Conservation (phyloP, 176 grass and related monocot genomes). For the Ananas comosus region DNA sequence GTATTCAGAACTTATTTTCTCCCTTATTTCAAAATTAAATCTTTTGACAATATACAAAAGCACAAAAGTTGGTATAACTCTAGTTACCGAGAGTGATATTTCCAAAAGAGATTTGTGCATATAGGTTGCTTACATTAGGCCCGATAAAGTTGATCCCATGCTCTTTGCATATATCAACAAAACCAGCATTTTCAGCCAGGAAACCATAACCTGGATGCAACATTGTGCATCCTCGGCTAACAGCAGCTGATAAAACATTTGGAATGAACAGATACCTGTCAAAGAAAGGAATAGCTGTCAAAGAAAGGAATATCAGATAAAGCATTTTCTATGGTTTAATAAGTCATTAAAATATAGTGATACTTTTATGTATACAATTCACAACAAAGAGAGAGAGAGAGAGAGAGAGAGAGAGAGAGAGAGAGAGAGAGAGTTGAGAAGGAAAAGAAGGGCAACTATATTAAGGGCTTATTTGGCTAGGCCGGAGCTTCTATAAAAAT, state of each 20-base stretch:
- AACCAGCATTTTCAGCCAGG: constrained; percentile 41
- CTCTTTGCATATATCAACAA: constrained; percentile 42
- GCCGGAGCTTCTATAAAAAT: no score
- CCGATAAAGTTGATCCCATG: constrained; percentile 47
- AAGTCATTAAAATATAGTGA: not conserved
- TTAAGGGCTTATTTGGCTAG: not conserved
- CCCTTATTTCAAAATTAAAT: not conserved
- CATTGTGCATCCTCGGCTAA: constrained; percentile 42
- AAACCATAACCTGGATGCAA: constrained; percentile 51
- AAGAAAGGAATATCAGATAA: constrained; percentile 9
- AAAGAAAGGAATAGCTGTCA: constrained; percentile 17
- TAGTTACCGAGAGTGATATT: not conserved
- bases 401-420: no score
- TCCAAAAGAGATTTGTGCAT: not conserved
- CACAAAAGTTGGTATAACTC: not conserved
- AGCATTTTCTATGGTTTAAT: not conserved
- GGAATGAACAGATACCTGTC: constrained; percentile 34
- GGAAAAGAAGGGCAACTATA: not conserved
- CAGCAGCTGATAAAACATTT: constrained; percentile 40
- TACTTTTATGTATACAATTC: no score
- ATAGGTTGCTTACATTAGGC: constrained; percentile 31
- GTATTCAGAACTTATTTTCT: not conserved
- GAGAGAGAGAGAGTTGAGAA: no score
- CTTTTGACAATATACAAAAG: not conserved
- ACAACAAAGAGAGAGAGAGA: no score